phyloP scores from a whole-genome alignment of 2,329 filamentous ascomycete genomes.

The Sporothrix brunneoviolacea region DNA sequence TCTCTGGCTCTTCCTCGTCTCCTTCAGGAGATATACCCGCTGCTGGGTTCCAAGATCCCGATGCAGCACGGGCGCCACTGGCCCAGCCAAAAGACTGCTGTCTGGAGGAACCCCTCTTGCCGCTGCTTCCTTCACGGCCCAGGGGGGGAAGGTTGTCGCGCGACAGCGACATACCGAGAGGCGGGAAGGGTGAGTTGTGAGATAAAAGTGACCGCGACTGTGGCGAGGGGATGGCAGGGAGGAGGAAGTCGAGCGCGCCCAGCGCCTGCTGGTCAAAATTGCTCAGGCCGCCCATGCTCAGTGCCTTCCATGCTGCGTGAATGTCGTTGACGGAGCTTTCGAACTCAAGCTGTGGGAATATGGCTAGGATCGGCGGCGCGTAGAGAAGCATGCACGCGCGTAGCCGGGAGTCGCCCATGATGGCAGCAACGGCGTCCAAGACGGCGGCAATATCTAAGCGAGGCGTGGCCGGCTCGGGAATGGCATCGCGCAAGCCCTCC shows the following conservation, averaged over 20 bases:
- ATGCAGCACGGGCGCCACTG: conserved; percentile 22
- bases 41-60: neutral
- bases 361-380: conserved; percentile 61
- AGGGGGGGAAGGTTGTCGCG: conserved; percentile 28
- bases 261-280: conserved; percentile 36
- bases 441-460: conserved; percentile 59
- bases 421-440: conserved; percentile 67
- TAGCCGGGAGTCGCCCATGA: conserved; percentile 73
- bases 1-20: conserved; percentile 57
- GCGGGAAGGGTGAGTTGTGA: conserved; percentile 45
- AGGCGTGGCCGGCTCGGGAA: conserved; percentile 56
- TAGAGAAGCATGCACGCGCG: conserved; percentile 65
- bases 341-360: conserved; percentile 57
- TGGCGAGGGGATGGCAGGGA: conserved; percentile 48
- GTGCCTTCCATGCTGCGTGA: conserved; percentile 44
- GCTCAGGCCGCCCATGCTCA: conserved; percentile 46
- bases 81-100: conserved; percentile 22
- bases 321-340: conserved; percentile 39
- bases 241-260: conserved; percentile 58
- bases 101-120: conserved; percentile 12
- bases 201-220: conserved; percentile 25
- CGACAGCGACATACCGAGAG: conserved; percentile 39
- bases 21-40: neutral
- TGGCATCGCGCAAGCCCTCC: conserved; percentile 47
- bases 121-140: conserved; percentile 22